These are phyloP conservation scores for Leishmania gerbilli DNA, from an alignment of 208 protist species.

Conservation along the genomic window DNA sequence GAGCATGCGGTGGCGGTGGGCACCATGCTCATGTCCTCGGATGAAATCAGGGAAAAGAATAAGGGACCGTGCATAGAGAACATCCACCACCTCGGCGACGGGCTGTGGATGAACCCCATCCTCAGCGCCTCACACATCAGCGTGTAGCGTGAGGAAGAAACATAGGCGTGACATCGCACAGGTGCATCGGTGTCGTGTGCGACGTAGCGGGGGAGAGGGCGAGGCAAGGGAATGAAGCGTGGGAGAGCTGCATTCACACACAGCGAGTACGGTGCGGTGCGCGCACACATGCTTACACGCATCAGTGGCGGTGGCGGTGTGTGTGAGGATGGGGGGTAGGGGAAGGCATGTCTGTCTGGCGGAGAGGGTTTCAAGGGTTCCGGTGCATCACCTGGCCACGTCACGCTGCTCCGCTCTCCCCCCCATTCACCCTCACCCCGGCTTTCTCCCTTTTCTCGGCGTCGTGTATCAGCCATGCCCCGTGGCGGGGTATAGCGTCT, in stretches of 20 bases:
- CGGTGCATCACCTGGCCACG: neutral
- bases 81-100: constrained; percentile 97
- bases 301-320: neutral
- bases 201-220: neutral
- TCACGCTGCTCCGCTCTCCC: neutral
- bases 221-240: neutral
- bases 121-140: constrained; percentile 85
- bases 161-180: neutral
- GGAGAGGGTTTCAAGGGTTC: neutral
- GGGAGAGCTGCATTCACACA: neutral
- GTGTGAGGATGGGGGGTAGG: neutral
- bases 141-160: constrained; percentile 22
- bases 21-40: constrained; percentile 90
- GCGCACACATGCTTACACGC: neutral
- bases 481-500: neutral
- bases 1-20: constrained; percentile 96
- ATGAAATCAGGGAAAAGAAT: constrained; percentile 92
- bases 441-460: neutral
- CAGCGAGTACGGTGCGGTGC: neutral
- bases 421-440: neutral
- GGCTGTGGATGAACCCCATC: constrained; percentile 94
- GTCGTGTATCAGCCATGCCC: neutral
- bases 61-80: constrained; percentile 96
- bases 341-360: neutral
- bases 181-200: neutral